phyloP scores from a whole-genome alignment of 2,329 filamentous ascomycete genomes.

The Colletotrichum acutatum region DNA sequence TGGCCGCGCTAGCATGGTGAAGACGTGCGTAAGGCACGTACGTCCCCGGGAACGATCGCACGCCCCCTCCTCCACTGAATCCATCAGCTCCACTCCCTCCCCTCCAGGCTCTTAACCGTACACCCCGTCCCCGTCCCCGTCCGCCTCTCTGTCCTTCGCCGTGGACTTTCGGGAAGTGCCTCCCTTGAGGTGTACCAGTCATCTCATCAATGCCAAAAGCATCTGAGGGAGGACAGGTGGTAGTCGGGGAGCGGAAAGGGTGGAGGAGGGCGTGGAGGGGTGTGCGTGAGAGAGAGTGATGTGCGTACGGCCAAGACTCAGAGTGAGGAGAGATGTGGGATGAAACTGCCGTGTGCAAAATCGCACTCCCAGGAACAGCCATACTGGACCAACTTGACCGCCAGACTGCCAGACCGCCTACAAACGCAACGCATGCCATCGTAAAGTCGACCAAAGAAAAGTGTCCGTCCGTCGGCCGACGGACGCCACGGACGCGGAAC shows the following conservation, averaged over 20 bases:
- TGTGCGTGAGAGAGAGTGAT: neutral
- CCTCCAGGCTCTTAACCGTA: neutral
- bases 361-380: neutral
- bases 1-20: neutral
- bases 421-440: conserved; percentile 4
- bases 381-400: neutral
- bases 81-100: neutral
- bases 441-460: neutral
- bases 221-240: neutral
- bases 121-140: neutral
- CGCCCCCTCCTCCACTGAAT: neutral
- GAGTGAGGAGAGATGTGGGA: neutral
- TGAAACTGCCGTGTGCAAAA: neutral
- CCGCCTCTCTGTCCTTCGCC: neutral
- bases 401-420: neutral
- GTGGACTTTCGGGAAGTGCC: neutral
- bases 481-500: conserved; percentile 21
- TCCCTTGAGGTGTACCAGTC: neutral
- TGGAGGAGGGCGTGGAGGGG: neutral
- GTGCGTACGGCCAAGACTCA: neutral
- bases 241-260: neutral
- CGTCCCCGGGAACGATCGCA: neutral
- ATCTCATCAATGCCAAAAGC: conserved; percentile 1
- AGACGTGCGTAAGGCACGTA: conserved; percentile 1
- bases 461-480: conserved; percentile 26